Percentiles rank a stretch among this genome's conserved stretches.
Evolutionary conservation across 1,284 basidiomycete species (phyloP).

Genomic region (Pascua guehoae): DNA sequence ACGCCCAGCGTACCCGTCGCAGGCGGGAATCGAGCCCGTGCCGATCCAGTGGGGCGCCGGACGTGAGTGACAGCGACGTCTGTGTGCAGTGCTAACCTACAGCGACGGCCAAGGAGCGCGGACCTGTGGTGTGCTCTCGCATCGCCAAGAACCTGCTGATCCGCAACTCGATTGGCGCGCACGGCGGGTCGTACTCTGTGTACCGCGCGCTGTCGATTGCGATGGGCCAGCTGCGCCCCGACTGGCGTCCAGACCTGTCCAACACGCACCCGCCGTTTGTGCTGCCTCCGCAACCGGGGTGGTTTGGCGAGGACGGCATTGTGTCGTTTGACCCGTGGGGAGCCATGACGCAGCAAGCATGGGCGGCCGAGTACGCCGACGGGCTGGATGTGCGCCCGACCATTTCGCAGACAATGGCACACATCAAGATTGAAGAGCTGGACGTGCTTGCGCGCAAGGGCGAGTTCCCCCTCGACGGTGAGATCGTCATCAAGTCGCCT

Average conservation of each 20-base stretch:
- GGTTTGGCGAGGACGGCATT: constrained; percentile 77
- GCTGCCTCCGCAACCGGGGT: constrained; percentile 74
- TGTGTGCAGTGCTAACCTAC: neutral
- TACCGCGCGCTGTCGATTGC: constrained; percentile 89
- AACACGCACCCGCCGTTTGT: constrained; percentile 80
- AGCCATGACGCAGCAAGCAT: constrained; percentile 79
- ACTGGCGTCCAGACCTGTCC: constrained; percentile 79
- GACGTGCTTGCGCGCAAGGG: constrained; percentile 74
- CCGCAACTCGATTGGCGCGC: constrained; percentile 90
- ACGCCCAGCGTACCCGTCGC: constrained; percentile 63
- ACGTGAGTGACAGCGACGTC: constrained; percentile 51
- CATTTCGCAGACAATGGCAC: constrained; percentile 78
- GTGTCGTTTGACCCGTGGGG: constrained; percentile 95
- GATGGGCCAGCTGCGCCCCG: constrained; percentile 79
- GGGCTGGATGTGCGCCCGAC: constrained; percentile 80
- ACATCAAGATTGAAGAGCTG: constrained; percentile 62
- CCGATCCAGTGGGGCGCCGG: constrained; percentile 77
- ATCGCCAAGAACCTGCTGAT: constrained; percentile 79
- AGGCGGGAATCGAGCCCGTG: constrained; percentile 70
- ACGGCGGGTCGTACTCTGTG: constrained; percentile 89
- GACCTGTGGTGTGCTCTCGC: constrained; percentile 85
- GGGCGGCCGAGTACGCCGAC: constrained; percentile 63
- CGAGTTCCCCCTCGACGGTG: constrained; percentile 73
- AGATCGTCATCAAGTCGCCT: constrained; percentile 63
- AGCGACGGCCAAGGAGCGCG: constrained; percentile 55